Evolutionary conservation across 305 asterid genomes (phyloP).

Genomic region (Fraxinus baroniana): DNA sequence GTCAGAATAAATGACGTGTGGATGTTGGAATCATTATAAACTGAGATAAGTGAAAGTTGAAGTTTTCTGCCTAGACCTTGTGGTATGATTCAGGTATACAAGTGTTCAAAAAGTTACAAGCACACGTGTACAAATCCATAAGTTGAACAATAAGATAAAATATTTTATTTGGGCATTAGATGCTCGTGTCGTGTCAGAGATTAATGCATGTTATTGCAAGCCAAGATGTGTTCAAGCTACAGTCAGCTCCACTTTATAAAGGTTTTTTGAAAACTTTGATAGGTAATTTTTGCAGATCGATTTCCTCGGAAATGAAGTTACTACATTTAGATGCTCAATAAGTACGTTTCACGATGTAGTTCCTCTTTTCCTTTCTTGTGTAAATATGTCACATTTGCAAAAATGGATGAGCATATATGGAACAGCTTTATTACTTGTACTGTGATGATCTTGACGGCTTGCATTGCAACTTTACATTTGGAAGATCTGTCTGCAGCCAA

Average conservation of each 20-base stretch:
- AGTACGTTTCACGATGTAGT: not conserved
- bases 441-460: constrained; percentile 53
- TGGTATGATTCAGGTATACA: not conserved
- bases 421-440: constrained; percentile 49
- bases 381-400: not conserved
- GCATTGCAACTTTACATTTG: constrained; percentile 46
- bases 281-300: not conserved
- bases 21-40: not conserved
- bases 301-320: not conserved
- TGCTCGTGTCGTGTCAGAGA: not conserved
- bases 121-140: not conserved
- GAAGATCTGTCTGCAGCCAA: constrained; percentile 67
- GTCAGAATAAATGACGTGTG: not conserved
- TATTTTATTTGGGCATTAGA: not conserved
- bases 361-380: not conserved
- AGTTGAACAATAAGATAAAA: not conserved
- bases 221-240: not conserved
- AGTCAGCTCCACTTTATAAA: not conserved
- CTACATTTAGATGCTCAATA: not conserved
- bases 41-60: not conserved
- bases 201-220: not conserved
- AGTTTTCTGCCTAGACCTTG: not conserved
- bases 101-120: not conserved
- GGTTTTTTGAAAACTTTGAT: not conserved
- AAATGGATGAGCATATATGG: not conserved